Evolutionary conservation across 2,329 filamentous ascomycete genomes (phyloP).

Genomic region (Monosporascus sp.): DNA sequence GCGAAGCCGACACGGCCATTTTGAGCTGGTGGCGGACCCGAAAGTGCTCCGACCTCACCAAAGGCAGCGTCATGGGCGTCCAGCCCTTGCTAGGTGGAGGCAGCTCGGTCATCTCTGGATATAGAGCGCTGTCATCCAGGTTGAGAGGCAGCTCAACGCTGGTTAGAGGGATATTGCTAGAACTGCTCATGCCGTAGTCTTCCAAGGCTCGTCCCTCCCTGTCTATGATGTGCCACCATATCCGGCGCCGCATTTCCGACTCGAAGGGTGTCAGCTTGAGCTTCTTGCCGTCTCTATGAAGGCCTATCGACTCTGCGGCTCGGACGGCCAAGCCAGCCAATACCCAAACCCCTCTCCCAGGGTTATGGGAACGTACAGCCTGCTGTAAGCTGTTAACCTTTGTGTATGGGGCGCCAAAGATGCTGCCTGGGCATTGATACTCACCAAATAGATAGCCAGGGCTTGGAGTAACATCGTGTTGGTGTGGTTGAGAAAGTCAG

Average conservation of each 20-base stretch:
- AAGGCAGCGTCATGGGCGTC: background rate
- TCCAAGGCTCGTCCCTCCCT: background rate
- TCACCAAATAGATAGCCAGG: background rate
- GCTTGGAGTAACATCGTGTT: background rate
- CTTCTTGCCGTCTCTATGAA: conserved; percentile 22
- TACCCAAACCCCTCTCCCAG: conserved; percentile 6
- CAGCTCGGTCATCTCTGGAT: background rate
- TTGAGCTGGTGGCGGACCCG: background rate
- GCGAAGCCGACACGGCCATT: background rate
- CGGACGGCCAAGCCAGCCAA: conserved; percentile 22
- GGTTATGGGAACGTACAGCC: background rate
- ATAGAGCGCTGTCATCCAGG: background rate
- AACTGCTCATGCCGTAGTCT: background rate
- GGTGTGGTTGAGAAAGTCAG: background rate
- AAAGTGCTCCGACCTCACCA: background rate
- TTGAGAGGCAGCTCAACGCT: background rate
- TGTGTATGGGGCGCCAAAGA: background rate
- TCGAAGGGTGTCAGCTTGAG: conserved; percentile 19
- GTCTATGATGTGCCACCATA: conserved; percentile 23
- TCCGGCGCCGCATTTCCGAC: conserved; percentile 21
- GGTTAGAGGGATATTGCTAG: background rate
- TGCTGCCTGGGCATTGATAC: background rate
- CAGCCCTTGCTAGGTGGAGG: background rate
- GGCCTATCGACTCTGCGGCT: conserved; percentile 20
- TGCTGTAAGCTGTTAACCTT: background rate